A percentile compares a stretch with the other conserved stretches of the same genome.
Conservation (phyloP, 495 filamentous ascomycete species). For the Talaromyces borbonicus region DNA sequence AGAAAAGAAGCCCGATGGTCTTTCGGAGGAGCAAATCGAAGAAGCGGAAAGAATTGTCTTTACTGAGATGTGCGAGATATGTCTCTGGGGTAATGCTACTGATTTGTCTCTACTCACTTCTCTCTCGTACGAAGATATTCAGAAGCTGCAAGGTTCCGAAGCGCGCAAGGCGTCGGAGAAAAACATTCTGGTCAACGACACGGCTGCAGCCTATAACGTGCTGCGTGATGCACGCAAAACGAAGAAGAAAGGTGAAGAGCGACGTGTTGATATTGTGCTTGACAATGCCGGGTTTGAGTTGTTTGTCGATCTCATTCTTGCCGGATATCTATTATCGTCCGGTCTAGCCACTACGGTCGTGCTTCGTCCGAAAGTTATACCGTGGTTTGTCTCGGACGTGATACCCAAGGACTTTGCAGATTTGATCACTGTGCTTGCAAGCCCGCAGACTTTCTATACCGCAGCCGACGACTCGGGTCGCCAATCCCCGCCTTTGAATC, state of each 20-base stretch:
- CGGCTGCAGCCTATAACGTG: slow-evolving; percentile 58
- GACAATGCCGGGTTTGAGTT: slow-evolving; percentile 97
- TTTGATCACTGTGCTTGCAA: slow-evolving; percentile 64
- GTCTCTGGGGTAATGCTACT: slow-evolving; percentile 96
- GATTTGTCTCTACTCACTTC: slow-evolving; percentile 85
- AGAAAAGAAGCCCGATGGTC: slow-evolving; percentile 15
- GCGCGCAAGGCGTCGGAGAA: slow-evolving; percentile 74
- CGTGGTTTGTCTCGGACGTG: slow-evolving; percentile 97
- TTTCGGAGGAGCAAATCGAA: slow-evolving; percentile 42
- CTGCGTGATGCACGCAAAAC: slow-evolving; percentile 50
- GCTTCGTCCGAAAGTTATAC: slow-evolving; percentile 88
- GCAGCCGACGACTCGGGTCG: slow-evolving; percentile 56
- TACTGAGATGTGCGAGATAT: slow-evolving; percentile 91
- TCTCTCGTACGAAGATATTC: slow-evolving; percentile 89
- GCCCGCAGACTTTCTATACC: slow-evolving; percentile 68
- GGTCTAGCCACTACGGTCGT: slow-evolving; percentile 77
- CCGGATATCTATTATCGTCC: slow-evolving; percentile 73
- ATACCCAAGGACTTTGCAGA: slow-evolving; percentile 72
- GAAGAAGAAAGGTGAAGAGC: slow-evolving; percentile 40
- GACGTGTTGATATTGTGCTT: slow-evolving; percentile 82
- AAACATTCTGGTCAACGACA: slow-evolving; percentile 83
- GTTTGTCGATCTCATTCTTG: slow-evolving; percentile 85
- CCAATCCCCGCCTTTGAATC: slow-evolving; percentile 47
- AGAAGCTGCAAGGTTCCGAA: slow-evolving; percentile 83
- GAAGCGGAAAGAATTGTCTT: slow-evolving; percentile 72